Base-by-base conservation (phyloP, 1,284 basidiomycete genomes). In the Leccinum variabile region DNA sequence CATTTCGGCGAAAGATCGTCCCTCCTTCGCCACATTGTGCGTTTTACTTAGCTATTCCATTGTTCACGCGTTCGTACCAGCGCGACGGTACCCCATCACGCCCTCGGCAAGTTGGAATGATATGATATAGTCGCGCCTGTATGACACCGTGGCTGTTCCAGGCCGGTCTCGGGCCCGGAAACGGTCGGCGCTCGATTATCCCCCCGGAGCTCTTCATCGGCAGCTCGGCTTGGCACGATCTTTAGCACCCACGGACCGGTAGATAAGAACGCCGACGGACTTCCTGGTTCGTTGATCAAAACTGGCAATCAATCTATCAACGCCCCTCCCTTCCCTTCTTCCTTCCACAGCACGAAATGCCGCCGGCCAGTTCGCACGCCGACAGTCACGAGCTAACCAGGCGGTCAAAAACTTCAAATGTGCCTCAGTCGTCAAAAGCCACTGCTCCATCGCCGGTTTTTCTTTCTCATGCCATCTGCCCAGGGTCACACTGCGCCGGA, bases 1-100 rank as follows among this genome's bases (percentile, higher is more conserved):
- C 65, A 65, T 65, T 54, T 44, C 58, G 65, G 65, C 41, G 58
- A 18, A 41, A 57, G 59, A 69, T 65, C 50, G 68, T 25, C 66
- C 62, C 37, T 67, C 58, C 44, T 22, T 49, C 10, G 44, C 46
- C 46, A 13, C n/a, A 28, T 13, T 32, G 25, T 16, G 9, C 32
- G 55, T 46, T 52, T 41, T 22, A 22, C 18, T 22, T 64, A 8
- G n/a, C 49, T 52, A 52, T 46, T 6, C 59, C 22, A 67, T 66
- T 69, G 67, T 67, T 64, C 39, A 56, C 28, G n/a, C 16, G 25
- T 28, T 54, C 41, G 3, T 55, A 18, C 49, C 46, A 50, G 28
- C 16, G 28, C 44, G 18, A 66, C 39, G n/a, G 65, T 65, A 33
- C 55, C 25, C 30, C 46, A 30, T 32, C 44, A 46, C 18, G n/a